These are phyloP conservation scores for Cystofilobasidium macerans DNA, from an alignment of 768 basidiomycete species.

Conservation along the genomic window DNA sequence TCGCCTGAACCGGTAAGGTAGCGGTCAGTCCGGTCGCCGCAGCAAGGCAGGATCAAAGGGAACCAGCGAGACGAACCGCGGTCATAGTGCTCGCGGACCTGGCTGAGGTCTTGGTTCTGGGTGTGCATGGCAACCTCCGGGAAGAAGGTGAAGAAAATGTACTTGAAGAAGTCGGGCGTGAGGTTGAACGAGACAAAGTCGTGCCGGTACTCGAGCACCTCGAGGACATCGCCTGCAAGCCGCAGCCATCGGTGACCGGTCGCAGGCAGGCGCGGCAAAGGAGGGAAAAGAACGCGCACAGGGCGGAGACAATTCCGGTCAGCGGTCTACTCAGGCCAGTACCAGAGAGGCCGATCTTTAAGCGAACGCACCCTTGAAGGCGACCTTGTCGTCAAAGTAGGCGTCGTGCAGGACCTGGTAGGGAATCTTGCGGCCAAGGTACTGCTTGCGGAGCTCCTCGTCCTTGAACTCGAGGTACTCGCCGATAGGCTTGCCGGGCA, in stretches of 20 bases:
- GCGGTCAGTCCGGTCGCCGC: neutral
- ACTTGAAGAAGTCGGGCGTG: conserved; percentile 83
- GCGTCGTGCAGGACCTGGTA: conserved; percentile 97
- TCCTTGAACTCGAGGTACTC: conserved; percentile 88
- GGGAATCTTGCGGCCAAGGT: conserved; percentile 82
- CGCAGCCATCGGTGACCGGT: too few species aligned
- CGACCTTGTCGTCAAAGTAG: conserved; percentile 90
- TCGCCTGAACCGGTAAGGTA: conserved; percentile 48
- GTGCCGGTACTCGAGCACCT: conserved; percentile 84
- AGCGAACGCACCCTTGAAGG: conserved; percentile 66
- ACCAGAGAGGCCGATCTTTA: conserved; percentile 7
- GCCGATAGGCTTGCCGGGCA: conserved; percentile 76
- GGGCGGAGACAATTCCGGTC: conserved; percentile 3
- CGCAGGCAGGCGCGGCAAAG: too few species aligned
- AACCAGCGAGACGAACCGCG: conserved; percentile 39
- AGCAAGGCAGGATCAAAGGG: neutral
- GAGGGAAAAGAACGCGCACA: neutral
- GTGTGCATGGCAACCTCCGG: conserved; percentile 93
- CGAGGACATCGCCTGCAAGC: conserved; percentile 71
- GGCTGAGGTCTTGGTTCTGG: conserved; percentile 82
- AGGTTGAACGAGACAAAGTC: conserved; percentile 92
- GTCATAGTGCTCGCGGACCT: conserved; percentile 93
- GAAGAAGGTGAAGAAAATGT: conserved; percentile 72
- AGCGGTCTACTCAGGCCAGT: neutral
- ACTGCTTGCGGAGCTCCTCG: conserved; percentile 62